Evolutionary conservation across 202 grass and related monocot species (phyloP).

Genomic region (Panicum hallii): DNA sequence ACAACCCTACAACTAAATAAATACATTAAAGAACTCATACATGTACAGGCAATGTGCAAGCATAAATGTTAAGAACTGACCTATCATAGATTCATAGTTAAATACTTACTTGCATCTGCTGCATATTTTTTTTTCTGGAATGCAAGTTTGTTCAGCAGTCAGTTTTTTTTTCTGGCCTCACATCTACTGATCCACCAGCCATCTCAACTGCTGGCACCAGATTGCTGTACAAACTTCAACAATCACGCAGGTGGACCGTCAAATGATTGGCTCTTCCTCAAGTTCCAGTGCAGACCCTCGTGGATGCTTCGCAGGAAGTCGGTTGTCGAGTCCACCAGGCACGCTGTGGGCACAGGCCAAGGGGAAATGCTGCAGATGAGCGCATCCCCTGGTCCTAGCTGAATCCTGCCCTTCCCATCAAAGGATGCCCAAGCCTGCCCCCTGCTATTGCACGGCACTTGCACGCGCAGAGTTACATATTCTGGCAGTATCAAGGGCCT

Average conservation of each 20-base stretch:
- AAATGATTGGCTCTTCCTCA: slow-evolving; percentile 81
- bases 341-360: slow-evolving; percentile 95
- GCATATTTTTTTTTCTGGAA: neutral
- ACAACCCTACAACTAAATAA: neutral
- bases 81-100: neutral
- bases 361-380: slow-evolving; percentile 95
- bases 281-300: slow-evolving; percentile 96
- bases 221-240: slow-evolving; percentile 26
- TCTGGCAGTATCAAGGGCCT: slow-evolving; percentile 91
- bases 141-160: neutral
- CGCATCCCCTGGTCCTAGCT: slow-evolving; percentile 73
- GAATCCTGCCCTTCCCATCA: slow-evolving; percentile 87
- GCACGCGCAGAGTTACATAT: slow-evolving; percentile 85
- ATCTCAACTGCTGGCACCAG: neutral
- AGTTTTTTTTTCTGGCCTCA: slow-evolving; percentile 15
- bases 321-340: slow-evolving; percentile 84
- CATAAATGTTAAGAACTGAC: neutral
- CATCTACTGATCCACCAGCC: slow-evolving; percentile 16
- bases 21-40: neutral
- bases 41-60: neutral
- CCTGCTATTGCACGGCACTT: slow-evolving; percentile 90
- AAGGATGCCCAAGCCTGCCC: slow-evolving; percentile 95
- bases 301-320: slow-evolving; percentile 96
- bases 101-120: neutral
- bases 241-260: slow-evolving; percentile 63